phyloP scores from a whole-genome alignment of 177 flowering plant genomes.

The Tripterygium wilfordii region DNA sequence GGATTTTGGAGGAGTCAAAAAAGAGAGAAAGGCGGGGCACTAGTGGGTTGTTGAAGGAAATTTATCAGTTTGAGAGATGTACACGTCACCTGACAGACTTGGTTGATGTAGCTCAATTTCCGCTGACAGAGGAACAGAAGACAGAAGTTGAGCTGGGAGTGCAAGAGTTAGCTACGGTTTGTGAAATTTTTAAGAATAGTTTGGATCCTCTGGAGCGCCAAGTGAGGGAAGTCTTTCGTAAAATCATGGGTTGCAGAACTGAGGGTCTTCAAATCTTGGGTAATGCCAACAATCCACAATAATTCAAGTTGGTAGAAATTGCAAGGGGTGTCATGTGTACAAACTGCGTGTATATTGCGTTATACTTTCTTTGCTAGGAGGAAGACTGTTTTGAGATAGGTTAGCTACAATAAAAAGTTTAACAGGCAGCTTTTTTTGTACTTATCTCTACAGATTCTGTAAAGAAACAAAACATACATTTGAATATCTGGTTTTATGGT shows the following conservation, averaged over 20 bases:
- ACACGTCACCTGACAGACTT: slow-evolving; percentile 27
- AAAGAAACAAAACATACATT: too few relatives aligned
- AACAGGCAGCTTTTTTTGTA: too few relatives aligned
- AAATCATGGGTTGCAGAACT: slow-evolving; percentile 30
- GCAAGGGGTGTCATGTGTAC: slow-evolving; percentile 7
- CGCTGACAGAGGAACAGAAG: slow-evolving; percentile 33
- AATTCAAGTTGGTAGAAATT: background rate
- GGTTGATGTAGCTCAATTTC: slow-evolving; percentile 39
- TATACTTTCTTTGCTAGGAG: too few relatives aligned
- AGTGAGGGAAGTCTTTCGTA: slow-evolving; percentile 44
- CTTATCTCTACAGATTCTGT: too few relatives aligned
- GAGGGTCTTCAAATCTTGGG: slow-evolving; percentile 40
- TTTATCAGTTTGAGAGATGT: slow-evolving; percentile 34
- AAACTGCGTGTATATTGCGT: too few relatives aligned
- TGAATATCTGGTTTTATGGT: too few relatives aligned
- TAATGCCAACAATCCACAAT: too few relatives aligned
- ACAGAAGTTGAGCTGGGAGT: slow-evolving; percentile 25
- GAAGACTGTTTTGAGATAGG: too few relatives aligned
- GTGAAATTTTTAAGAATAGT: slow-evolving; percentile 28
- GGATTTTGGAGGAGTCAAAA: slow-evolving; percentile 46
- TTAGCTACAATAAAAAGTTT: too few relatives aligned
- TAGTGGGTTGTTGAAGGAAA: slow-evolving; percentile 43
- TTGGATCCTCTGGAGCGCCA: slow-evolving; percentile 46
- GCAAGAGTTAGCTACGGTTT: slow-evolving; percentile 25
- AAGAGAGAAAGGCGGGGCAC: slow-evolving; percentile 35